Percentiles rank a stretch among this genome's conserved stretches.
These are phyloP conservation scores for Ophiosphaerella korrae DNA, from an alignment of 2,329 filamentous ascomycete species.

Conservation along the genomic window DNA sequence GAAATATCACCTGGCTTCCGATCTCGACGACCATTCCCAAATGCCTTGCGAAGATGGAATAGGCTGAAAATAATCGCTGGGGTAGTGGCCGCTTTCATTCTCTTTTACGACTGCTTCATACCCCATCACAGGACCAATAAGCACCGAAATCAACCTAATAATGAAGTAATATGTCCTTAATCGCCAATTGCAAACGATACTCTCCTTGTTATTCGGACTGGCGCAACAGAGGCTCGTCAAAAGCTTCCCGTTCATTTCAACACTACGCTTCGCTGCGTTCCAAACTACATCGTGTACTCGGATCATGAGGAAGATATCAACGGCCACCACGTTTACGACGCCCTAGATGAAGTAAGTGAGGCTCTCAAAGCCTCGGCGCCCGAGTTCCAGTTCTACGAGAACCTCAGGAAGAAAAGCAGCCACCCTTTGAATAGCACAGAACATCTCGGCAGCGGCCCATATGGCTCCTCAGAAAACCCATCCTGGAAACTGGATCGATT, in stretches of 20 bases:
- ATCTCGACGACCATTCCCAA: too few relatives aligned
- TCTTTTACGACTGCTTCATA: too few relatives aligned
- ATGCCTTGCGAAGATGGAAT: too few relatives aligned
- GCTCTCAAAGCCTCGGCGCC: conserved; percentile 47
- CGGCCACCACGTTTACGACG: conserved; percentile 55
- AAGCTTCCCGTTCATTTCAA: conserved; percentile 63
- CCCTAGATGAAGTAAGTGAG: conserved; percentile 51
- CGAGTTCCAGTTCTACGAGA: conserved; percentile 61
- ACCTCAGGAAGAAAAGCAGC: conserved; percentile 53
- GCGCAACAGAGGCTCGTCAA: conserved; percentile 62
- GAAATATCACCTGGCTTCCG: too few relatives aligned
- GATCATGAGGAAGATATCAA: conserved; percentile 62
- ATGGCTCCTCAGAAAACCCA: conserved; percentile 41
- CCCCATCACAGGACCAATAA: too few relatives aligned
- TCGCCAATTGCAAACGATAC: conserved; percentile 55
- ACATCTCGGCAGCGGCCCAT: conserved; percentile 34
- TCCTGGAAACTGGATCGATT: conserved; percentile 63
- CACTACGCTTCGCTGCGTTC: conserved; percentile 62
- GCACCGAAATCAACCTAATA: too few relatives aligned
- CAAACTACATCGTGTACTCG: conserved; percentile 62
- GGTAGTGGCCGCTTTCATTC: too few relatives aligned
- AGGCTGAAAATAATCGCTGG: too few relatives aligned
- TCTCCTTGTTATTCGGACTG: conserved; percentile 64
- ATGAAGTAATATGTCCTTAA: conserved; percentile 35
- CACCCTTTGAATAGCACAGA: conserved; percentile 41